phyloP scores from a whole-genome alignment of 306 rosid genomes.

The Acacia crassicarpa region DNA sequence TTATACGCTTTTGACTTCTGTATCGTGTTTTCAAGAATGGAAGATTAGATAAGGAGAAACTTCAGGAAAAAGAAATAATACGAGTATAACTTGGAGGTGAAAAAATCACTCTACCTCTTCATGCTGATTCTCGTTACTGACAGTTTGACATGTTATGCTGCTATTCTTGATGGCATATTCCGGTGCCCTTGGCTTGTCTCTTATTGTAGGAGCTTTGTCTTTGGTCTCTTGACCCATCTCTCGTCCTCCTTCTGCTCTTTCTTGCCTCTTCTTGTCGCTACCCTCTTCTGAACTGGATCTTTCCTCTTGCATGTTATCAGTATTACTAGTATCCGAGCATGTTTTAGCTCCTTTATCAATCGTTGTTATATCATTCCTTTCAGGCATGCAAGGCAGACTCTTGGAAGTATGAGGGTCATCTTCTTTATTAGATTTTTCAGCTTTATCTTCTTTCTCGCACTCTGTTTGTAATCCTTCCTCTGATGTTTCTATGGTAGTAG shows the following conservation, averaged over 20 bases:
- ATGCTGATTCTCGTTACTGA: not conserved
- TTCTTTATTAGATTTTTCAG: not conserved
- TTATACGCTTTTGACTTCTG: not conserved
- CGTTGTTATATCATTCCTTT: not conserved
- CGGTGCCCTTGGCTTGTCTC: not conserved
- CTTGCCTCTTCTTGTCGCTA: not conserved
- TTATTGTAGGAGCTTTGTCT: not conserved
- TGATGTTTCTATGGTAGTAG: not conserved
- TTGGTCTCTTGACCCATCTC: not conserved
- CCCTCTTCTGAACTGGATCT: not conserved
- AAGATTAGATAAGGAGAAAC: not conserved
- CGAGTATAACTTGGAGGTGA: not conserved
- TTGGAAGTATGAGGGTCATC: not conserved
- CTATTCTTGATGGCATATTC: not conserved
- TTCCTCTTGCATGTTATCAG: not conserved
- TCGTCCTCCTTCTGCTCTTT: not conserved
- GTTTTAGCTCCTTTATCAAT: conserved; percentile 1
- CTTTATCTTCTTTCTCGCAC: conserved; percentile 1
- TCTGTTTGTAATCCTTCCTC: conserved; percentile 10
- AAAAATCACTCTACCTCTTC: not conserved
- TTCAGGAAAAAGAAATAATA: not conserved
- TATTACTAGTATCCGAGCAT: not conserved
- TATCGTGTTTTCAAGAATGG: not conserved
- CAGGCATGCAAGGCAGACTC: not conserved
- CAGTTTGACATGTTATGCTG: not conserved